phyloP scores from a whole-genome alignment of 768 basidiomycete genomes.

The Podaxis mareebaensis region DNA sequence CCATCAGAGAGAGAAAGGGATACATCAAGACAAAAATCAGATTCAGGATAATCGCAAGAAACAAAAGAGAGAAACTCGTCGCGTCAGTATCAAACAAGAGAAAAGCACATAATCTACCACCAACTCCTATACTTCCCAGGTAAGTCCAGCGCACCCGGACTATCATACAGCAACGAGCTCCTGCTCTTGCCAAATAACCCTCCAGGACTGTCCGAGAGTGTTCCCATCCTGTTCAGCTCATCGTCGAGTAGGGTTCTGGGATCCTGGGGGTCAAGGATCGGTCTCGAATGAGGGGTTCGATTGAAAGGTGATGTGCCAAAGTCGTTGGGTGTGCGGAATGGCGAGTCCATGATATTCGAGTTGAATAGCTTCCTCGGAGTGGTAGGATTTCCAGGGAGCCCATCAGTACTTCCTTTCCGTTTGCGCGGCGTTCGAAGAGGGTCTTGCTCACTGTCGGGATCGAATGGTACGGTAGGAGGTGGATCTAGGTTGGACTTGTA shows the following conservation, averaged over 20 bases:
- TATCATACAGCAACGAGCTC: slow-evolving; percentile 64
- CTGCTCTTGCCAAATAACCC: slow-evolving; percentile 65
- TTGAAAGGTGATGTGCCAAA: slow-evolving; percentile 33
- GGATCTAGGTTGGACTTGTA: slow-evolving; percentile 72
- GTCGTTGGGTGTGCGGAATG: slow-evolving; percentile 34
- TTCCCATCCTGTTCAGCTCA: slow-evolving; percentile 58
- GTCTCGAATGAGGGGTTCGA: slow-evolving; percentile 49
- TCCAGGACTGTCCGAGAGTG: slow-evolving; percentile 58
- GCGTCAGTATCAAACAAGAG: not conserved
- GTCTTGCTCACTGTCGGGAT: slow-evolving; percentile 27
- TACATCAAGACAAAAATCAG: not conserved
- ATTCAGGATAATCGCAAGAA: not conserved
- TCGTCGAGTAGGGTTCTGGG: slow-evolving; percentile 69
- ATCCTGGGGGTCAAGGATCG: slow-evolving; percentile 71
- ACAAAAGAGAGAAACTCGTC: slow-evolving; percentile 1
- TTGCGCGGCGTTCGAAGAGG: slow-evolving; percentile 41
- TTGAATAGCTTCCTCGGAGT: slow-evolving; percentile 41
- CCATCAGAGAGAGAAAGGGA: not conserved
- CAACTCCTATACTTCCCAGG: slow-evolving; percentile 54
- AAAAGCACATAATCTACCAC: slow-evolving; percentile 37
- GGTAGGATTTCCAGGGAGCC: slow-evolving; percentile 31
- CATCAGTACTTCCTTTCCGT: slow-evolving; percentile 25
- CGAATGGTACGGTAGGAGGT: slow-evolving; percentile 41
- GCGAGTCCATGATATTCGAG: slow-evolving; percentile 36
- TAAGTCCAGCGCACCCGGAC: slow-evolving; percentile 58